A percentile compares a stretch with the other conserved stretches of the same genome.
These are phyloP conservation scores for Mycena sp. DNA, from an alignment of 1,284 basidiomycete genomes.

Conservation along the genomic window DNA sequence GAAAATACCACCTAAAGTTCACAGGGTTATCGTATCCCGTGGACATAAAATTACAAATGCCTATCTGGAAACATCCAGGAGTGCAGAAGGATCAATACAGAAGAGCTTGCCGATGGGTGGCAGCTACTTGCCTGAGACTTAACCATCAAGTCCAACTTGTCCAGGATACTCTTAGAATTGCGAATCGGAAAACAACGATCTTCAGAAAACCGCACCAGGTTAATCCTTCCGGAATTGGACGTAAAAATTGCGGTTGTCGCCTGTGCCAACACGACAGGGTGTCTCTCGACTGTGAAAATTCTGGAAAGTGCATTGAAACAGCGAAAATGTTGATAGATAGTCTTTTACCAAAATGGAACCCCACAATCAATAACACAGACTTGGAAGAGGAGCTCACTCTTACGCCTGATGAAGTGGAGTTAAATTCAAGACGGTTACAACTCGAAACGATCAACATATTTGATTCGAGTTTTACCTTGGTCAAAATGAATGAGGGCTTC, in stretches of 20 bases:
- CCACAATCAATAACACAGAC: background rate
- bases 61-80: slow-evolving; percentile 2
- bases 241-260: background rate
- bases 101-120: background rate
- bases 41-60: background rate
- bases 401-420: background rate
- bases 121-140: background rate
- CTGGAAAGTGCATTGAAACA: slow-evolving; percentile 10
- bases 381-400: background rate
- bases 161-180: background rate
- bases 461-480: background rate
- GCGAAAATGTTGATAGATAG: slow-evolving; percentile 3
- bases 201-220: background rate
- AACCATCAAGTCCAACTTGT: background rate
- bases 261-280: background rate
- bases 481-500: background rate
- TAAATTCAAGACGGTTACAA: background rate
- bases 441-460: background rate
- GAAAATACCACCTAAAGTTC: background rate
- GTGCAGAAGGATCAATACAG: background rate
- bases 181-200: background rate
- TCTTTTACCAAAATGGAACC: slow-evolving; percentile 10
- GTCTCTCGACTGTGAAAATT: background rate
- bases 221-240: background rate
- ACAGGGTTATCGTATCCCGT: background rate